phyloP scores from a whole-genome alignment of 495 filamentous ascomycete genomes.

The Penicillium pulvis region DNA sequence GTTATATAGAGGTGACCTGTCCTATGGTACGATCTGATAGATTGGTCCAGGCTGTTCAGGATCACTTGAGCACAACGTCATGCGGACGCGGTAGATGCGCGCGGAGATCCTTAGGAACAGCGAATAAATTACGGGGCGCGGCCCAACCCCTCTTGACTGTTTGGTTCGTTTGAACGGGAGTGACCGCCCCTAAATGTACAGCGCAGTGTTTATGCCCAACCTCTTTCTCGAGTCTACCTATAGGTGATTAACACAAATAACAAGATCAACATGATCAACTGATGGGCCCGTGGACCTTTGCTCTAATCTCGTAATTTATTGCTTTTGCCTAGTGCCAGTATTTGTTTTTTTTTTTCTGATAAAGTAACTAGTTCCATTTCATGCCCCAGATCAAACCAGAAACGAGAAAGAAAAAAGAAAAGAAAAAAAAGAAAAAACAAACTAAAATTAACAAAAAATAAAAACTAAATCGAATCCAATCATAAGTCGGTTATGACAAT shows the following conservation, averaged over 20 bases:
- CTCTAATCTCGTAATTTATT: constrained; percentile 3
- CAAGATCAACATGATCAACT: background rate
- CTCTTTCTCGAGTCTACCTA: background rate
- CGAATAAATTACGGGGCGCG: constrained; percentile 19
- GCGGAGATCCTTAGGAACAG: constrained; percentile 6
- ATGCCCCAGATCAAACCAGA: background rate
- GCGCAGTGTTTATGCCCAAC: background rate
- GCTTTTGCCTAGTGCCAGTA: background rate
- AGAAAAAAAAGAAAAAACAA: constrained; percentile 7
- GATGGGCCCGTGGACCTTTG: background rate
- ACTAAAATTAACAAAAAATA: background rate
- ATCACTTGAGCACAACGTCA: constrained; percentile 7
- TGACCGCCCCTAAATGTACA: constrained; percentile 1
- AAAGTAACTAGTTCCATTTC: background rate
- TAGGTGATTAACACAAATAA: background rate
- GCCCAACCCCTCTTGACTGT: constrained; percentile 19
- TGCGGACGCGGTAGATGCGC: constrained; percentile 8
- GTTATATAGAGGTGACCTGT: constrained; percentile 11
- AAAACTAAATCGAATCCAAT: background rate
- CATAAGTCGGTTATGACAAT: constrained; percentile 12
- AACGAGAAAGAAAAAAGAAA: constrained; percentile 6
- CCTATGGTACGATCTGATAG: constrained; percentile 6
- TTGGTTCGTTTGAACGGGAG: background rate
- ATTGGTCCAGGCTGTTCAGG: constrained; percentile 6
- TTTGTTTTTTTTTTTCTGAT: background rate